Percentiles rank a stretch among this genome's conserved stretches.
Conservation (phyloP, 2,329 filamentous ascomycete genomes). For the Colletotrichum viniferum region DNA sequence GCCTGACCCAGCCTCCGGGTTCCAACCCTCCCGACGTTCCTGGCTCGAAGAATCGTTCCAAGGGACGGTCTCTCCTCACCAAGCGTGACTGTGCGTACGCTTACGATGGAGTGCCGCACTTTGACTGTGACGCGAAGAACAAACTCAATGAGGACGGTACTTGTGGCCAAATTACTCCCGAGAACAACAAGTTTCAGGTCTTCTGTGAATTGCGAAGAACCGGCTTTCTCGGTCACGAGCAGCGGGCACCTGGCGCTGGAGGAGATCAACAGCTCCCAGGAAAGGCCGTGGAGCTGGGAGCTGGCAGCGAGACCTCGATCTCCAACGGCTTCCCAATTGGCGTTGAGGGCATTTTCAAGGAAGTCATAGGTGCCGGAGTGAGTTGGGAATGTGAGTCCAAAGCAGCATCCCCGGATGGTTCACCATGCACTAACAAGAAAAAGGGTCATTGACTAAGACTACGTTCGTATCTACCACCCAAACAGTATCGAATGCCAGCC, state of each 20-base stretch:
- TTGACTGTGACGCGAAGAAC: neutral
- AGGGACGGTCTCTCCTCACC: no score
- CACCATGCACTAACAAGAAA: no score
- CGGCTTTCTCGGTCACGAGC: neutral
- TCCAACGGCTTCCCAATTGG: neutral
- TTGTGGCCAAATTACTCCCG: neutral
- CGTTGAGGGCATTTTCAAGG: neutral
- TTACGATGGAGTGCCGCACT: neutral
- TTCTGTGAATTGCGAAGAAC: neutral
- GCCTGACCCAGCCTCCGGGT: accelerated
- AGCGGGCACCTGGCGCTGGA: neutral
- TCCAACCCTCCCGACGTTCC: neutral
- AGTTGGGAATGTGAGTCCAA: neutral
- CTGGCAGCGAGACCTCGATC: neutral
- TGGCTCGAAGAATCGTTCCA: neutral
- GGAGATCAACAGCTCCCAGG: neutral
- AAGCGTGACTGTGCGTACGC: neutral
- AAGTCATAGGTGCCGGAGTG: neutral
- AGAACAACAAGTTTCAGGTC: neutral
- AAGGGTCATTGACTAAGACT: no score
- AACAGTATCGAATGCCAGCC: no score
- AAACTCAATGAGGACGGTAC: neutral
- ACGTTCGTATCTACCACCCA: no score
- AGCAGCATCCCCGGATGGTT: no score
- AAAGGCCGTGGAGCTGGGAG: no score